Conservation (phyloP, 2,329 filamentous ascomycete species). For the Venturia carpophila region DNA sequence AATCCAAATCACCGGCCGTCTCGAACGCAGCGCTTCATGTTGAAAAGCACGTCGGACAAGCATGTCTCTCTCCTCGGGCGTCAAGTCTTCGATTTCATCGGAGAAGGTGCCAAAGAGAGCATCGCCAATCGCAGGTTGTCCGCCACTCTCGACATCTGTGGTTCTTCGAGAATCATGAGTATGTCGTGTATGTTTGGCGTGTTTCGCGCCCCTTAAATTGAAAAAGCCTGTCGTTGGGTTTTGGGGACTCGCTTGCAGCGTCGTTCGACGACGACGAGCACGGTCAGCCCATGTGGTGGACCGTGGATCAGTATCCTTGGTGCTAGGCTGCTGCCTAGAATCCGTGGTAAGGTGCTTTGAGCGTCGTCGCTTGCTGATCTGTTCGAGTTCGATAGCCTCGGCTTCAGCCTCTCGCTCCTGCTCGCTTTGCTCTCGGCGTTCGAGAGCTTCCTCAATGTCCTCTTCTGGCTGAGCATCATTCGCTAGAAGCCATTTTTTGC, state of each 20-base stretch:
- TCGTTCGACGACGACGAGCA: slow-evolving; percentile 7
- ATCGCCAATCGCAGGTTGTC: slow-evolving; percentile 51
- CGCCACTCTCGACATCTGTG: slow-evolving; percentile 18
- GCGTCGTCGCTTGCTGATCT: slow-evolving; percentile 15
- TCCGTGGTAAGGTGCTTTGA: slow-evolving; percentile 9
- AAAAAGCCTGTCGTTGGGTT: slow-evolving; percentile 21
- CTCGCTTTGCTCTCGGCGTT: slow-evolving; percentile 33
- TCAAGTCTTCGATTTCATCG: slow-evolving; percentile 91
- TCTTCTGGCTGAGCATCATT: slow-evolving; percentile 40
- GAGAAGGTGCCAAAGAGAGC: slow-evolving; percentile 80
- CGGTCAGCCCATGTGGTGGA: slow-evolving; percentile 14
- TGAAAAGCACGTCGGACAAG: slow-evolving; percentile 84
- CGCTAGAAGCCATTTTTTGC: slow-evolving; percentile 56
- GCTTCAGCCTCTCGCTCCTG: slow-evolving; percentile 27
- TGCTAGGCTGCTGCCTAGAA: not conserved
- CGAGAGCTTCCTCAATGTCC: slow-evolving; percentile 39
- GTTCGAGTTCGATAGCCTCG: slow-evolving; percentile 38
- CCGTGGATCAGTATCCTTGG: not conserved
- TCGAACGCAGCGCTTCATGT: slow-evolving; percentile 77
- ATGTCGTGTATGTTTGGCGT: slow-evolving; percentile 8
- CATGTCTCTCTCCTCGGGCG: slow-evolving; percentile 77
- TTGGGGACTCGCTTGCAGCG: slow-evolving; percentile 14
- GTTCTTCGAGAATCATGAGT: not conserved
- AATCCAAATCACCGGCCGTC: slow-evolving; percentile 86
- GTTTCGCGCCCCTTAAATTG: not conserved